Evolutionary conservation across 1,284 basidiomycete species (phyloP).

Genomic region (Moniliophthora roreri): DNA sequence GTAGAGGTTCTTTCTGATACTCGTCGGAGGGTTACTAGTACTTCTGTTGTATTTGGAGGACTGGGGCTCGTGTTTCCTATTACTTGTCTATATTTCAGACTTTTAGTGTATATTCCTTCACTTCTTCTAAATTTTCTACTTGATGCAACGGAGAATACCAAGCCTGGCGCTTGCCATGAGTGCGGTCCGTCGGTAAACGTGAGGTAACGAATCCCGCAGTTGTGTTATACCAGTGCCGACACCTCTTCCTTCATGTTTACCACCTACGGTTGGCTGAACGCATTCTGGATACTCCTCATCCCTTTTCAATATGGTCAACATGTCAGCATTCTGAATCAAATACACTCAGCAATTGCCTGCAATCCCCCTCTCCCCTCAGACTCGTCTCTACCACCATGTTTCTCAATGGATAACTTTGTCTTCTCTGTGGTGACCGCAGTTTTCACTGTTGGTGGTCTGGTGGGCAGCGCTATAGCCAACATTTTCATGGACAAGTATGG

Average conservation of each 20-base stretch:
- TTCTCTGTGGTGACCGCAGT: constrained; percentile 84
- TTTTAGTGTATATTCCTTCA: constrained; percentile 1
- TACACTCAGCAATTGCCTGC: constrained; percentile 79
- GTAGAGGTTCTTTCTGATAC: too few relatives aligned
- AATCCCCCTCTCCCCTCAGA: constrained; percentile 24
- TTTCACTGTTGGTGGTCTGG: constrained; percentile 87
- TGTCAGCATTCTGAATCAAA: constrained; percentile 86
- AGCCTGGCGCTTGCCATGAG: neutral
- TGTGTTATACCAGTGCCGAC: neutral
- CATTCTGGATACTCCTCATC: constrained; percentile 5
- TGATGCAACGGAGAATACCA: neutral
- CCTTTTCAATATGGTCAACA: constrained; percentile 71
- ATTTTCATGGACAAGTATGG: constrained; percentile 70
- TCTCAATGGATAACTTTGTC: constrained; percentile 71
- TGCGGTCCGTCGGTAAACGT: neutral
- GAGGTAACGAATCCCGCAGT: neutral
- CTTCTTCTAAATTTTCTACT: constrained; percentile 3
- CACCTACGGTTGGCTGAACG: neutral
- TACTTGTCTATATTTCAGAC: constrained; percentile 48
- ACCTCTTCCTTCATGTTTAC: neutral
- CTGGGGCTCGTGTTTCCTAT: constrained; percentile 34
- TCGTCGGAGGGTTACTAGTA: too few relatives aligned
- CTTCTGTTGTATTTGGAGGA: neutral
- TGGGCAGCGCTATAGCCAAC: constrained; percentile 75
- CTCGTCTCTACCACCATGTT: constrained; percentile 60